phyloP scores from a whole-genome alignment of 73 alveolate genomes.

The Stentor roeselii region DNA sequence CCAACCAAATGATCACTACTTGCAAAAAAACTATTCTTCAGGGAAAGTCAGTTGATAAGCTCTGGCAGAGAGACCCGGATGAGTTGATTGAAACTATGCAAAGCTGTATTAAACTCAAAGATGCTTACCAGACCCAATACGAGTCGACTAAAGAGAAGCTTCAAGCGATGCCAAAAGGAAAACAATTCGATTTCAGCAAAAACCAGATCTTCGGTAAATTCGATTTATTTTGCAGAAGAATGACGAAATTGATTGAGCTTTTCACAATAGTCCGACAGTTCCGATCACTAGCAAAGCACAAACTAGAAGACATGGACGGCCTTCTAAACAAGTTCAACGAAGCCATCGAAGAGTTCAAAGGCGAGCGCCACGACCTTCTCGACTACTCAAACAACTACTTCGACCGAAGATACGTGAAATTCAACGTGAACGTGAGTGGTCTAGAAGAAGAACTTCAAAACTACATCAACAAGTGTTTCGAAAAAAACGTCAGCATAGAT shows the following conservation, averaged over 20 bases:
- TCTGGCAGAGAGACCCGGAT: constrained; percentile 94
- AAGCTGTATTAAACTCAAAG: constrained; percentile 81
- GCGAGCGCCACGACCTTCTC: constrained; percentile 91
- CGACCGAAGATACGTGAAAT: constrained; percentile 99
- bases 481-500: constrained; percentile 94
- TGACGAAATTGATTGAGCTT: constrained; percentile 97
- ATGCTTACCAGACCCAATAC: constrained; percentile 86
- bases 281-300: constrained; percentile 95
- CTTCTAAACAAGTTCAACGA: constrained; percentile 88
- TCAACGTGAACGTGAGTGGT: constrained; percentile 97
- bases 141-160: constrained; percentile 98
- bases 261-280: constrained; percentile 94
- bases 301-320: constrained; percentile 97
- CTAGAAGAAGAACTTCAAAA: constrained; percentile 96
- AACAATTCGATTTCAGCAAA: constrained; percentile 99
- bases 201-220: constrained; percentile 99
- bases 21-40: constrained; percentile 97
- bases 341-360: constrained; percentile 91
- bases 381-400: constrained; percentile 71
- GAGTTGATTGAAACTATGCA: constrained; percentile 93
- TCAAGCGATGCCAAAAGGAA: constrained; percentile 99
- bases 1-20: constrained; percentile 98
- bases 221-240: constrained; percentile 99
- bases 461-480: constrained; percentile 97
- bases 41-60: constrained; percentile 60